These are phyloP conservation scores for Magnolia officinalis DNA, from an alignment of 164 flowering plant genomes.

Conservation along the genomic window DNA sequence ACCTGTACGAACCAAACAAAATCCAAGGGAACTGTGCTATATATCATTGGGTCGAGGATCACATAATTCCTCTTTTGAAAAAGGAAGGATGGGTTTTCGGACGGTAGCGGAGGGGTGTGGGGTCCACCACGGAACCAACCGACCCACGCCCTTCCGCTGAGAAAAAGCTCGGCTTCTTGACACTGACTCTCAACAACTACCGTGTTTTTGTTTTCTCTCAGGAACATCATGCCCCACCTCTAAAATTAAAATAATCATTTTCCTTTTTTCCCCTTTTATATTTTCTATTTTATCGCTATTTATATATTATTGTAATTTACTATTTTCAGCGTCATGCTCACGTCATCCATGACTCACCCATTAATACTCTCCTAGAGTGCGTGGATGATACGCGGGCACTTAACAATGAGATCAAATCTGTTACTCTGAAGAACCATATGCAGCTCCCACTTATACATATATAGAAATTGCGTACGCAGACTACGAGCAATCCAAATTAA, in stretches of 20 bases:
- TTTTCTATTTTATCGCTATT: background rate
- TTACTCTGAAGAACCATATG: too few relatives aligned
- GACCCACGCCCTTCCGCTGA: conserved; percentile 1
- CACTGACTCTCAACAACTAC: background rate
- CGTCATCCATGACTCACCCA: conserved; percentile 5
- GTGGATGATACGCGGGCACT: too few relatives aligned
- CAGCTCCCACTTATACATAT: too few relatives aligned
- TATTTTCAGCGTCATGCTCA: conserved; percentile 2
- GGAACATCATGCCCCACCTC: background rate
- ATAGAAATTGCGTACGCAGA: too few relatives aligned
- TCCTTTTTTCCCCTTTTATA: background rate
- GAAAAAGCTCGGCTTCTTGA: background rate
- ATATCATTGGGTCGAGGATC: background rate
- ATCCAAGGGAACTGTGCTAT: background rate
- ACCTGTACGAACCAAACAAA: background rate
- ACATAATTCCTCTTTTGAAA: background rate
- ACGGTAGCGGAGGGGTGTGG: background rate
- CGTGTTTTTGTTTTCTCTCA: background rate
- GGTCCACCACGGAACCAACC: background rate
- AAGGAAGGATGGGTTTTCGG: background rate
- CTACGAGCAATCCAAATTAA: too few relatives aligned
- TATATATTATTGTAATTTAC: too few relatives aligned
- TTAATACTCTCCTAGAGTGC: background rate
- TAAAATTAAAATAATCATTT: background rate
- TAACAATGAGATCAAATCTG: too few relatives aligned